Conservation (phyloP, 768 basidiomycete species). For the Amanita phalloides region DNA sequence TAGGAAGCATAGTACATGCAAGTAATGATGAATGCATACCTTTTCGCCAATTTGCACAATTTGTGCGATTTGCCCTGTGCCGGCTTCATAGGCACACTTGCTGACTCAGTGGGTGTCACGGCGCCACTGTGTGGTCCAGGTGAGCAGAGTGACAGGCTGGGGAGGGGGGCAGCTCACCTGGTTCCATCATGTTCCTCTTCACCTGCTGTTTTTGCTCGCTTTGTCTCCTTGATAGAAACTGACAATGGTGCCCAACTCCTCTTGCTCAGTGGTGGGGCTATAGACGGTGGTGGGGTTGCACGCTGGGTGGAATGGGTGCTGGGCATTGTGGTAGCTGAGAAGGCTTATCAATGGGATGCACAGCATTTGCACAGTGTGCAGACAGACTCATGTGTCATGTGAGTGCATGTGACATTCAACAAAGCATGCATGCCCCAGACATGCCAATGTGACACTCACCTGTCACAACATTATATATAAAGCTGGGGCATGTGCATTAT, state of each 20-base stretch:
- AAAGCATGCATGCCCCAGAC: no score
- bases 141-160: background rate
- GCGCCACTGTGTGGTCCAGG: background rate
- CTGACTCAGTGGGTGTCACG: background rate
- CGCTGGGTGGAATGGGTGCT: background rate
- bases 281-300: background rate
- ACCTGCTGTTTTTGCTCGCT: background rate
- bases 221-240: background rate
- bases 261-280: background rate
- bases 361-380: background rate
- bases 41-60: no score
- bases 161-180: background rate
- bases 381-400: no score
- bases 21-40: no score
- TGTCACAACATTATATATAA: no score
- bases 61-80: no score
- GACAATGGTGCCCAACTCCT: background rate
- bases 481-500: no score
- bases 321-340: background rate
- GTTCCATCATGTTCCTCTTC: background rate
- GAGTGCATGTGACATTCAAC: no score
- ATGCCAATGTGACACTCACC: no score
- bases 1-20: no score
- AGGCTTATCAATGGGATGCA: background rate
- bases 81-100: no score